Conservation (phyloP, 2,329 filamentous ascomycete species). For the Cladosporium cucumerinum region DNA sequence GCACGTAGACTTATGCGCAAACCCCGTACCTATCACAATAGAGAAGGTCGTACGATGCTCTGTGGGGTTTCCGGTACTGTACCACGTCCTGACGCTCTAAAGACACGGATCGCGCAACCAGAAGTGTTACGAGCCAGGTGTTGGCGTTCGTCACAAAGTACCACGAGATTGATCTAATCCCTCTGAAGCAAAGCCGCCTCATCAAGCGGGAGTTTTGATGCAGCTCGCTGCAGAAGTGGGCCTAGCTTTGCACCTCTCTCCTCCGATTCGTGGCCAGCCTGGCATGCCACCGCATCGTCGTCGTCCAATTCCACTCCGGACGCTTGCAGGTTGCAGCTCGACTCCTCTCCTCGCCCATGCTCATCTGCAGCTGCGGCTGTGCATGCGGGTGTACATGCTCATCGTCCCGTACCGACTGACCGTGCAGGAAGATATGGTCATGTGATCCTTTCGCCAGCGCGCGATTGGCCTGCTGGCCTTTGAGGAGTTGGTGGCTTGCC, state of each 20-base stretch:
- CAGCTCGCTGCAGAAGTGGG: slow-evolving; percentile 7
- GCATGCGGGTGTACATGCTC: neutral
- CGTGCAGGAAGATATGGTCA: slow-evolving; percentile 11
- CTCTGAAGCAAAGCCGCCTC: neutral
- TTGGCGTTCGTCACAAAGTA: neutral
- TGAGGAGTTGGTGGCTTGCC: slow-evolving; percentile 12
- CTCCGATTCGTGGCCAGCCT: slow-evolving; percentile 6
- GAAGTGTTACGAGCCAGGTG: neutral
- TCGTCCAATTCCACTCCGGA: neutral
- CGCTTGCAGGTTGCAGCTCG: slow-evolving; percentile 3
- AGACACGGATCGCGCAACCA: neutral
- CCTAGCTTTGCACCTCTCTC: neutral
- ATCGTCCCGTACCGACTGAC: slow-evolving; percentile 15
- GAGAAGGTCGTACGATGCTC: neutral
- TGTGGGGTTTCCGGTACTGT: neutral
- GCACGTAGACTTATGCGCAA: neutral
- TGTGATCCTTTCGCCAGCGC: neutral
- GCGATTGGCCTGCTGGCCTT: slow-evolving; percentile 5
- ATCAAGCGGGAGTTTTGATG: neutral
- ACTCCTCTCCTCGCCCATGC: neutral
- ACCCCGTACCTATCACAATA: neutral
- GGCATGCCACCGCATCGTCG: slow-evolving; percentile 8
- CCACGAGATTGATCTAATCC: neutral
- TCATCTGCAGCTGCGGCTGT: neutral
- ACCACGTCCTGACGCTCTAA: neutral